Evolutionary conservation across 2,329 filamentous ascomycete genomes (phyloP).

Genomic region (Claviceps citrina): DNA sequence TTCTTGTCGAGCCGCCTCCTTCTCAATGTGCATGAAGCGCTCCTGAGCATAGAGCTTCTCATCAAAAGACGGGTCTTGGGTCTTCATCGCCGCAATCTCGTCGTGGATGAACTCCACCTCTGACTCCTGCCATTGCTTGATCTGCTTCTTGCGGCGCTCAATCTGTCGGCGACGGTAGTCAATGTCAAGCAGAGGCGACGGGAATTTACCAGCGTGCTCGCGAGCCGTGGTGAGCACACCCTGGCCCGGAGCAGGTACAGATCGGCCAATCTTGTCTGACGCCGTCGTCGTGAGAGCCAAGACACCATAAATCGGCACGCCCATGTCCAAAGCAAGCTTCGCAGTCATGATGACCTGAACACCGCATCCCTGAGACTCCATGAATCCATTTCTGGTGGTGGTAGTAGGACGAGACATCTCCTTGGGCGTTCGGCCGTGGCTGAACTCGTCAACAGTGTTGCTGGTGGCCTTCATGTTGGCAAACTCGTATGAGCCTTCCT

Average conservation of each 20-base stretch:
- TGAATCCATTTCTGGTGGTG: constrained; percentile 93
- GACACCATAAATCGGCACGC: constrained; percentile 92
- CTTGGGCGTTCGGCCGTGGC: constrained; percentile 80
- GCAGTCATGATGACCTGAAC: constrained; percentile 98
- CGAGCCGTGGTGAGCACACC: constrained; percentile 93
- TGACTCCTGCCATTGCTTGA: constrained; percentile 91
- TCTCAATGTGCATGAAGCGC: constrained; percentile 72
- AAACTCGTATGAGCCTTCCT: constrained; percentile 98
- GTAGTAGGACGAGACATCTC: constrained; percentile 98
- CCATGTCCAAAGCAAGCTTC: constrained; percentile 91
- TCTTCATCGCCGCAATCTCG: constrained; percentile 81
- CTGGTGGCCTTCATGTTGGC: constrained; percentile 99
- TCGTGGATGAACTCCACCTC: constrained; percentile 87
- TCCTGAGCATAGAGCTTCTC: constrained; percentile 77
- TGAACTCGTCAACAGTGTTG: constrained; percentile 93
- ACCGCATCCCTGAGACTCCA: constrained; percentile 98
- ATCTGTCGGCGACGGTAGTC: constrained; percentile 94
- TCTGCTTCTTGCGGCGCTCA: constrained; percentile 81
- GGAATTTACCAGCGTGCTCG: constrained; percentile 80
- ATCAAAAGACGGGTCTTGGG: constrained; percentile 57
- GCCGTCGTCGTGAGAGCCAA: constrained; percentile 87
- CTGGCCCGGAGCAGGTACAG: constrained; percentile 88
- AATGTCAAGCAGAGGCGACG: constrained; percentile 89
- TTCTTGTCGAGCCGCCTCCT: constrained; percentile 71
- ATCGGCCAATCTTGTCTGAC: constrained; percentile 97